These are phyloP conservation scores for Lepiota venenata DNA, from an alignment of 768 basidiomycete genomes.

Conservation along the genomic window DNA sequence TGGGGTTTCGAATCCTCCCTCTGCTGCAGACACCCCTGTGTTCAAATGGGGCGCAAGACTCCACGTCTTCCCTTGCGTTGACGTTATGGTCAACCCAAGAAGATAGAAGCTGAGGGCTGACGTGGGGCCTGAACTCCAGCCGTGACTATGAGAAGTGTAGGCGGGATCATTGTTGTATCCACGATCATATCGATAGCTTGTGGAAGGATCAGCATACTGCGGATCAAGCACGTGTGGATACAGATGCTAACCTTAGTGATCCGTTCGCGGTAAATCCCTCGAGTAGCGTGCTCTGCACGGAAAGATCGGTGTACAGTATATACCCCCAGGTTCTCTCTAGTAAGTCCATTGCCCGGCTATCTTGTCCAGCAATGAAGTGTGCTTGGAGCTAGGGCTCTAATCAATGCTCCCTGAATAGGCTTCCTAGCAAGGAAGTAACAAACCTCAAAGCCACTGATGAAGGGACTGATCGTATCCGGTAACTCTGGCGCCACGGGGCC, in stretches of 20 bases:
- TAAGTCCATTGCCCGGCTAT: conserved; percentile 48
- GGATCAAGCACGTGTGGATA: not conserved
- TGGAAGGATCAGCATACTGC: not conserved
- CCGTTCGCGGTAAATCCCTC: conserved; percentile 60
- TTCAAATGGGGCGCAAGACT: conserved; percentile 40
- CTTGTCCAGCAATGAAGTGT: conserved; percentile 52
- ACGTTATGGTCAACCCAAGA: conserved; percentile 47
- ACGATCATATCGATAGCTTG: conserved; percentile 46
- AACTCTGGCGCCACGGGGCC: conserved; percentile 55
- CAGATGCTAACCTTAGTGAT: conserved; percentile 39
- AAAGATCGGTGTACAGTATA: conserved; percentile 52
- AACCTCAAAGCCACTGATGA: conserved; percentile 57
- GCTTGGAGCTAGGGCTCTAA: conserved; percentile 43
- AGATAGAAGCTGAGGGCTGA: conserved; percentile 56
- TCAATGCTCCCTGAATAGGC: not conserved
- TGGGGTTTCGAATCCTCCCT: conserved; percentile 52
- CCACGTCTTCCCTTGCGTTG: conserved; percentile 48
- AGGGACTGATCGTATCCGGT: conserved; percentile 57
- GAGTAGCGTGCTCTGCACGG: conserved; percentile 53
- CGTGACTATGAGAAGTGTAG: conserved; percentile 59
- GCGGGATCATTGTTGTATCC: conserved; percentile 58
- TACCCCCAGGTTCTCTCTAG: conserved; percentile 57
- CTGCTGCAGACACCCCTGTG: conserved; percentile 33
- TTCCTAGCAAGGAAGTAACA: conserved; percentile 7
- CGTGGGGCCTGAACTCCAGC: conserved; percentile 58